Evolutionary conservation across 805 yeast species (phyloP), one percentile per base, ranked within the genome.

Genomic region (Hanseniaspora meyeri): DNA sequence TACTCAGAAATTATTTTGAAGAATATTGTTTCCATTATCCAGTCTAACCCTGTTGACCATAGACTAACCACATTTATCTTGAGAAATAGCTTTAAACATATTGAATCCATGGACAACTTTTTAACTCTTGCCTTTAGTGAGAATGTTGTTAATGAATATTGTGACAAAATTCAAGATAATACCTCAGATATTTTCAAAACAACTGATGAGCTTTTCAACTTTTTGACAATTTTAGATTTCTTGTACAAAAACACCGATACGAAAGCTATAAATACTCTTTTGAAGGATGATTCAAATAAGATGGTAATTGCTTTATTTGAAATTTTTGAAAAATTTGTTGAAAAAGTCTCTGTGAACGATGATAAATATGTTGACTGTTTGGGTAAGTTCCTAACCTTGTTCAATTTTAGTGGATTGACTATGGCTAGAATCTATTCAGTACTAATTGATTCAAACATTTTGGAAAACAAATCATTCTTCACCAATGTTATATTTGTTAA

Each of bases 321-420:
- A 5, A 12, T 43, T 2, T 43, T 51, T 31, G 29, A 24, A 20
- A 27, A 24, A 2, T 16, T 43, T 4, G 4, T 51, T 36, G 19
- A 24, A 14, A 32, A 19, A 31, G 32, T 9, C 32, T 32, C 20
- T 16, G 5, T 14, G 8, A 12, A 42, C 34, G 42, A 51, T 51
- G 55, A 51, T 11, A 24, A 43, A 37, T 45, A 43, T 29, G 27
- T 38, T 2, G 55, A 51, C 36, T 51, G 55, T 17, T 8, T 51
- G 19, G 55, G 55, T 36, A 51, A 43, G 19, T 45, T 51, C 20
- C 29, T 51, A 17, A 4, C 17, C 4, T 17, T 51, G n/a, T 37
- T 51, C 24, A 34, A 45, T 9, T 43, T 45, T 11, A 38, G 46
- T 10, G 10, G 12, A 2, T 12, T 14, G 17, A 43, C 27, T 7